Evolutionary conservation across 1,139 yeast species (phyloP).

Genomic region (Taphrina flavorubra): DNA sequence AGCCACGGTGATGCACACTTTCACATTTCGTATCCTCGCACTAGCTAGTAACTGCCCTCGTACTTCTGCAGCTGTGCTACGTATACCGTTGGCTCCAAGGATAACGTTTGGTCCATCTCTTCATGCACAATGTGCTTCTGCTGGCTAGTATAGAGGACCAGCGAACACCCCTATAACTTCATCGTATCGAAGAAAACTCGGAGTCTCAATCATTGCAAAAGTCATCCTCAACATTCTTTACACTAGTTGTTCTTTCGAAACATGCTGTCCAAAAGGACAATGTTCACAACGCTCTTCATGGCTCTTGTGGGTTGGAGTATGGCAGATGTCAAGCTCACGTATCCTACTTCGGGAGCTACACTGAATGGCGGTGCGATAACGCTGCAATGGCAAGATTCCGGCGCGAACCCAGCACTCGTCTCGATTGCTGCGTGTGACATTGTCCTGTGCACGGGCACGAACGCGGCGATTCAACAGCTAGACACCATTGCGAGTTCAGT

Average conservation of each 20-base stretch:
- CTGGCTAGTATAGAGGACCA: too few species aligned
- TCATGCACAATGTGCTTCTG: too few species aligned
- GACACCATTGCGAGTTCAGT: conserved; percentile 20
- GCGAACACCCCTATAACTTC: background rate
- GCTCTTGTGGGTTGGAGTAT: background rate
- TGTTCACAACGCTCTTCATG: background rate
- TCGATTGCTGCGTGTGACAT: conserved; percentile 23
- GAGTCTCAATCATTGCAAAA: too few species aligned
- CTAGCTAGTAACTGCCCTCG: too few species aligned
- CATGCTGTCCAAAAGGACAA: background rate
- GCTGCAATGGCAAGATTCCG: conserved; percentile 21
- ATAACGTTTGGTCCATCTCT: too few species aligned
- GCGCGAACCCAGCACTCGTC: conserved; percentile 27
- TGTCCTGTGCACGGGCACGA: conserved; percentile 22
- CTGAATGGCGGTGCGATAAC: conserved; percentile 27
- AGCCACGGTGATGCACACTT: too few species aligned
- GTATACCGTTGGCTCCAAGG: too few species aligned
- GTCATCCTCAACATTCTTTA: background rate
- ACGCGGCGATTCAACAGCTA: conserved; percentile 11
- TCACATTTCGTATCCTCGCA: too few species aligned
- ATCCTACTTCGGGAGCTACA: conserved; percentile 21
- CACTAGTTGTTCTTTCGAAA: background rate
- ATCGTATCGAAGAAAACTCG: background rate
- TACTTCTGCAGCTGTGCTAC: too few species aligned
- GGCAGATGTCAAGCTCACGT: conserved; percentile 20